Conservation (phyloP, 495 filamentous ascomycete genomes). For the Cryomyces minteri region DNA sequence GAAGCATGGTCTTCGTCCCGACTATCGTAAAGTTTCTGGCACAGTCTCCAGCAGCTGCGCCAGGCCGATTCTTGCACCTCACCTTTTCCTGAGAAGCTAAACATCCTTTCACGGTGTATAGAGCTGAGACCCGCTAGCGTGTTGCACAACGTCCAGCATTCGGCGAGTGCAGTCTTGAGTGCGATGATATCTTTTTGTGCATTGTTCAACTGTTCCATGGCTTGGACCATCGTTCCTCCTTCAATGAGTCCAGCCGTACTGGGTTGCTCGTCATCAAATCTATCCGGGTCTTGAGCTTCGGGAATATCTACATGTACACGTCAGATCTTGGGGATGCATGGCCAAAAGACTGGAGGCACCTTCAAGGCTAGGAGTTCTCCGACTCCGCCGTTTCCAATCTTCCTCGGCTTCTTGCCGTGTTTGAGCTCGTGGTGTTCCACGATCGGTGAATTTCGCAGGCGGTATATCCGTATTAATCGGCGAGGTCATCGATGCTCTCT, state of each 20-base stretch:
- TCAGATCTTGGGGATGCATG: slow-evolving; percentile 14
- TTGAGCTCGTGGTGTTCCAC: slow-evolving; percentile 66
- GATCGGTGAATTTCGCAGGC: slow-evolving; percentile 42
- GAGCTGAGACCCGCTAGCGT: slow-evolving; percentile 72
- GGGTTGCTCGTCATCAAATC: neutral
- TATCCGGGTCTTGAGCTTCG: slow-evolving; percentile 1
- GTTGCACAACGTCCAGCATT: slow-evolving; percentile 92
- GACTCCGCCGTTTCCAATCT: slow-evolving; percentile 24
- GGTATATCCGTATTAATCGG: slow-evolving; percentile 39
- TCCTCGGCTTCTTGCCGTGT: slow-evolving; percentile 54
- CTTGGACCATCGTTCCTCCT: slow-evolving; percentile 12
- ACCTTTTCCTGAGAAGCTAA: slow-evolving; percentile 46
- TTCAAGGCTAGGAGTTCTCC: slow-evolving; percentile 41
- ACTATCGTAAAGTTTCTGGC: slow-evolving; percentile 70
- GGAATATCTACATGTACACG: slow-evolving; percentile 14
- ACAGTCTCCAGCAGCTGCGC: slow-evolving; percentile 83
- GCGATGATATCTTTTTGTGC: slow-evolving; percentile 49
- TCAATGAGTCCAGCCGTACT: neutral
- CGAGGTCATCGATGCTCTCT: slow-evolving; percentile 7
- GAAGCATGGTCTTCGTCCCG: slow-evolving; percentile 50
- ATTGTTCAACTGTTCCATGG: slow-evolving; percentile 20
- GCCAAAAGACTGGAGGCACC: slow-evolving; percentile 31
- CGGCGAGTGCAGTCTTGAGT: slow-evolving; percentile 58
- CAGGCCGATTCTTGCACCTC: slow-evolving; percentile 70
- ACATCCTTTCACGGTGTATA: slow-evolving; percentile 62